Evolutionary conservation across 805 yeast species (phyloP).

Genomic region (Scheffersomyces ergatensis): DNA sequence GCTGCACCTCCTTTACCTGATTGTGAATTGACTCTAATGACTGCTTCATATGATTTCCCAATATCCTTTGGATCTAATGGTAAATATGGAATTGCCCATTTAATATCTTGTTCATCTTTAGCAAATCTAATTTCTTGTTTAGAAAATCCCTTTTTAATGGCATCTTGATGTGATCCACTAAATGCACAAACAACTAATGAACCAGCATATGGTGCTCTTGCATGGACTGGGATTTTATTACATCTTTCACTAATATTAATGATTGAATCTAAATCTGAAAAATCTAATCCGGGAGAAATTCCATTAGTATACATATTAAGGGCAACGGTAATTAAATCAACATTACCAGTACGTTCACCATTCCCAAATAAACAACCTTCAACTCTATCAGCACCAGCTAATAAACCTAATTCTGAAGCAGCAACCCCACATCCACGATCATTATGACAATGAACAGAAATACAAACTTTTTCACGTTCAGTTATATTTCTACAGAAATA

Average conservation of each 20-base stretch:
- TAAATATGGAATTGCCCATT: constrained; percentile 72
- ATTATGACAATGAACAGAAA: constrained; percentile 74
- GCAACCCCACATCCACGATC: constrained; percentile 86
- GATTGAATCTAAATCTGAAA: constrained; percentile 63
- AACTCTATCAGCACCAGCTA: constrained; percentile 85
- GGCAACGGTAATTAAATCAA: constrained; percentile 73
- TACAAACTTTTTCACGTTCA: constrained; percentile 68
- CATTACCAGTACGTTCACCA: constrained; percentile 86
- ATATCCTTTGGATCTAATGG: constrained; percentile 81
- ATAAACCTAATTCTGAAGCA: constrained; percentile 70
- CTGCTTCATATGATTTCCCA: constrained; percentile 79
- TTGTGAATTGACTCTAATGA: constrained; percentile 79
- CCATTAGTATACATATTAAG: constrained; percentile 79
- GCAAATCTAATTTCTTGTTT: constrained; percentile 43
- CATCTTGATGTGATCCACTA: constrained; percentile 72
- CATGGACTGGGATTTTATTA: constrained; percentile 70
- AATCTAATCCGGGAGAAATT: constrained; percentile 67
- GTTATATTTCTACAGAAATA: constrained; percentile 65
- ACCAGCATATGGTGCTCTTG: constrained; percentile 81
- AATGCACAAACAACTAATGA: constrained; percentile 77
- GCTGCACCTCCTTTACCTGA: constrained; percentile 91
- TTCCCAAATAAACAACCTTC: constrained; percentile 83
- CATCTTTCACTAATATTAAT: constrained; percentile 72
- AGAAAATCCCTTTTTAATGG: constrained; percentile 64
- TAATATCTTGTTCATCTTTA: constrained; percentile 25